phyloP scores from a whole-genome alignment of 345 rosid species.

The Leavenworthia alabamica region DNA sequence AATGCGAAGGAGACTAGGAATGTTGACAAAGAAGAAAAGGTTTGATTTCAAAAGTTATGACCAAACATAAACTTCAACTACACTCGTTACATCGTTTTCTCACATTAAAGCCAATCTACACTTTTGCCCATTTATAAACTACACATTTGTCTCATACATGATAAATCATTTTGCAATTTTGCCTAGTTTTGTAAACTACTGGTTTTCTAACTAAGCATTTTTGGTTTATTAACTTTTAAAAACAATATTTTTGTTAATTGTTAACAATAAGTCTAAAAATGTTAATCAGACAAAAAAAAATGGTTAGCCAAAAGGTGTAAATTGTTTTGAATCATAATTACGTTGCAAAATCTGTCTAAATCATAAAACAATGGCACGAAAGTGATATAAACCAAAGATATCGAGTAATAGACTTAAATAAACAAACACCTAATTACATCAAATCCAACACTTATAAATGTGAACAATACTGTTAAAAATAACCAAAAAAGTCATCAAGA shows the following conservation, averaged over 20 bases:
- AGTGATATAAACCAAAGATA: background rate
- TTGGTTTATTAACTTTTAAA: too few relatives aligned
- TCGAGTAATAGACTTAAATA: background rate
- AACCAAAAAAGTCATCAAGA: slow-evolving; percentile 23
- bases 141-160: background rate
- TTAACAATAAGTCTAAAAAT: background rate
- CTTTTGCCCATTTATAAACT: slow-evolving; percentile 2
- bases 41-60: slow-evolving; percentile 19
- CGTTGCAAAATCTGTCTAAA: slow-evolving; percentile 4
- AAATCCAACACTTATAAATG: slow-evolving; percentile 10
- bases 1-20: slow-evolving; percentile 12
- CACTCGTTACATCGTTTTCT: slow-evolving; percentile 26
- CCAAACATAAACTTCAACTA: slow-evolving; percentile 21
- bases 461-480: slow-evolving; percentile 24
- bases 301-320: background rate
- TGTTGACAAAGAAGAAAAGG: slow-evolving; percentile 15
- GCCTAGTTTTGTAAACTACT: background rate
- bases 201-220: background rate
- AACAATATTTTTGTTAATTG: too few relatives aligned
- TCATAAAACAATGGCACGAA: slow-evolving; percentile 5
- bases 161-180: background rate
- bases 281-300: too few relatives aligned
- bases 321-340: background rate
- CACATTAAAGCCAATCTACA: slow-evolving; percentile 23
- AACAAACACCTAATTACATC: background rate